Conservation (phyloP, 345 rosid species). For the Turnera subulata region DNA sequence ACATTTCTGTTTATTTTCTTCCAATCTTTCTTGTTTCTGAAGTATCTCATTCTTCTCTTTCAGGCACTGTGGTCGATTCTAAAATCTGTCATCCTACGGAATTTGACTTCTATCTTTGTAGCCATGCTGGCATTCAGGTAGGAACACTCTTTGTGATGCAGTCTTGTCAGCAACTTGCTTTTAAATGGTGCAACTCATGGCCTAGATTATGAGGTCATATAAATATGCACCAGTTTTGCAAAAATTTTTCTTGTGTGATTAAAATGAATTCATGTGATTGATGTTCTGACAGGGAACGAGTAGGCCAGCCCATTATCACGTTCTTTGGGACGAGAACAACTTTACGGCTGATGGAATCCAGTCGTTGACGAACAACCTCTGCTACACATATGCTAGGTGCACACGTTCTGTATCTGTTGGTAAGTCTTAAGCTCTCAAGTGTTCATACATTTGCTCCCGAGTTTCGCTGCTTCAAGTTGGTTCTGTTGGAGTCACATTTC, state of each 20-base stretch:
- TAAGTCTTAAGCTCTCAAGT: conserved; percentile 30
- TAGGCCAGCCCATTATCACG: conserved; percentile 99
- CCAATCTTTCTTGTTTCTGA: neutral
- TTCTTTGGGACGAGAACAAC: conserved; percentile 97
- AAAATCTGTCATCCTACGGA: conserved; percentile 97
- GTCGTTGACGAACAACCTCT: conserved; percentile 89
- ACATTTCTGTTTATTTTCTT: neutral
- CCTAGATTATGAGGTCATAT: no score
- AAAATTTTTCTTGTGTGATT: no score
- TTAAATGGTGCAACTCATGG: no score
- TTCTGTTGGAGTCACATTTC: no score
- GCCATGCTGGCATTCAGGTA: conserved; percentile 99
- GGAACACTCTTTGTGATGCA: conserved; percentile 1
- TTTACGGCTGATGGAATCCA: conserved; percentile 97
- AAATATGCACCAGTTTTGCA: no score
- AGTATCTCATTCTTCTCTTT: neutral
- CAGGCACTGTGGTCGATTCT: conserved; percentile 94
- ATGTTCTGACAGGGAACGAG: conserved; percentile 73
- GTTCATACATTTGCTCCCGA: no score
- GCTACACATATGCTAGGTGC: conserved; percentile 97
- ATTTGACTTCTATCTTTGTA: conserved; percentile 94
- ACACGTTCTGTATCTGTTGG: conserved; percentile 94
- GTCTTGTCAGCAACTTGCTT: neutral
- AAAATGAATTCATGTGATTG: neutral
- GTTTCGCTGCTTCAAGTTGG: no score